Conservation (phyloP, 2,329 filamentous ascomycete genomes). For the Orbilia brochopaga region DNA sequence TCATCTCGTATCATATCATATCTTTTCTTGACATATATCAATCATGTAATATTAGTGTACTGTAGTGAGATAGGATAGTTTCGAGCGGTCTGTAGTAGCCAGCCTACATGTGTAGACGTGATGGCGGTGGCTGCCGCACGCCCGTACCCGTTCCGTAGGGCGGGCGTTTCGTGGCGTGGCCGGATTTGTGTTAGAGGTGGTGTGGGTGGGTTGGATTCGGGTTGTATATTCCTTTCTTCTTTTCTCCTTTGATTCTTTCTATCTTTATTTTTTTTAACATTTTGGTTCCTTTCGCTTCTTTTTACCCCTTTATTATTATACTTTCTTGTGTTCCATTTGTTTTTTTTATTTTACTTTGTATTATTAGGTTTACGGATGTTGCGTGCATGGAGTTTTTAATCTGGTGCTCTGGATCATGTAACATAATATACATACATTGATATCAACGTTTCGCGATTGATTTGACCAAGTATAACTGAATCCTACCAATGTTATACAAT, state of each 20-base stretch:
- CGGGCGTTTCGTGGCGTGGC: too few relatives aligned
- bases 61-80: not conserved
- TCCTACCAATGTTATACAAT: too few relatives aligned
- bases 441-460: not conserved
- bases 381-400: not conserved
- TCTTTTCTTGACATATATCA: not conserved
- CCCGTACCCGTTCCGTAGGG: too few relatives aligned
- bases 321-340: conserved; percentile 1
- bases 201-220: too few relatives aligned
- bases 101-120: too few relatives aligned
- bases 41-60: not conserved
- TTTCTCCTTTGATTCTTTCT: conserved; percentile 9
- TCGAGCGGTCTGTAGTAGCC: too few relatives aligned
- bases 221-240: not conserved
- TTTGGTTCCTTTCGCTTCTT: not conserved
- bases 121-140: too few relatives aligned
- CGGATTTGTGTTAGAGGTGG: too few relatives aligned
- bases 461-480: too few relatives aligned
- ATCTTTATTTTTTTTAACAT: not conserved
- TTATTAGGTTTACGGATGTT: not conserved
- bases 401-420: not conserved
- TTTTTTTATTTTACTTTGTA: not conserved
- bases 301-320: not conserved
- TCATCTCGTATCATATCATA: not conserved
- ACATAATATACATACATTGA: not conserved